These are phyloP conservation scores for Botrytis porri DNA, from an alignment of 2,329 filamentous ascomycete species.

Conservation along the genomic window DNA sequence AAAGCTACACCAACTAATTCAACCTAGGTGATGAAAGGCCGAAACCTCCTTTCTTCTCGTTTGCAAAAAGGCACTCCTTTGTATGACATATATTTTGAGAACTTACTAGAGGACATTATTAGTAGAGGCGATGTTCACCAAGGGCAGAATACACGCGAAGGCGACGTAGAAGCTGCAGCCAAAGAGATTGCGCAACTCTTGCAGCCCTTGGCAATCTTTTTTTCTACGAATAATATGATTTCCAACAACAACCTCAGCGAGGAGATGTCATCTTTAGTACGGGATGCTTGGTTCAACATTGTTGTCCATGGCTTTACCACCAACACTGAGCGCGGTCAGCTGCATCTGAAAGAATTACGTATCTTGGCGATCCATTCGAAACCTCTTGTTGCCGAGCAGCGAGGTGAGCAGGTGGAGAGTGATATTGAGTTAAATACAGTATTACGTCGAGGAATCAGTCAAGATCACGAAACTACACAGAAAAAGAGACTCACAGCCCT, in stretches of 20 bases:
- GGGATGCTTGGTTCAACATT: constrained; percentile 98
- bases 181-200: constrained; percentile 85
- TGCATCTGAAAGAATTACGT: constrained; percentile 72
- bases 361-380: constrained; percentile 84
- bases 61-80: constrained; percentile 67
- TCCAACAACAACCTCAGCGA: constrained; percentile 52
- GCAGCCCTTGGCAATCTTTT: constrained; percentile 80
- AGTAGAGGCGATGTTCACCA: constrained; percentile 86
- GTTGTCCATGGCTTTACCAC: constrained; percentile 87
- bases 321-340: constrained; percentile 68
- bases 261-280: constrained; percentile 68
- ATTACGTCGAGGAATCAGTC: constrained; percentile 78
- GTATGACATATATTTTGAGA: constrained; percentile 78
- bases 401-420: constrained; percentile 86
- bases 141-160: constrained; percentile 67
- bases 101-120: constrained; percentile 82
- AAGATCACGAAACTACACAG: constrained; percentile 73
- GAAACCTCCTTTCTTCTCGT: constrained; percentile 72
- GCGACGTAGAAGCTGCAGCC: constrained; percentile 78
- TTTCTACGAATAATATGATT: constrained; percentile 62
- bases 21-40: constrained; percentile 67
- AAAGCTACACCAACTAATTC: constrained; percentile 17
- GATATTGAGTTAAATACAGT: constrained; percentile 97
- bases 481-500: constrained; percentile 74
- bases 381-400: constrained; percentile 82